Percentiles rank a stretch among this genome's conserved stretches.
These are phyloP conservation scores for Saturnispora dispora DNA, from an alignment of 805 yeast species.

Conservation along the genomic window DNA sequence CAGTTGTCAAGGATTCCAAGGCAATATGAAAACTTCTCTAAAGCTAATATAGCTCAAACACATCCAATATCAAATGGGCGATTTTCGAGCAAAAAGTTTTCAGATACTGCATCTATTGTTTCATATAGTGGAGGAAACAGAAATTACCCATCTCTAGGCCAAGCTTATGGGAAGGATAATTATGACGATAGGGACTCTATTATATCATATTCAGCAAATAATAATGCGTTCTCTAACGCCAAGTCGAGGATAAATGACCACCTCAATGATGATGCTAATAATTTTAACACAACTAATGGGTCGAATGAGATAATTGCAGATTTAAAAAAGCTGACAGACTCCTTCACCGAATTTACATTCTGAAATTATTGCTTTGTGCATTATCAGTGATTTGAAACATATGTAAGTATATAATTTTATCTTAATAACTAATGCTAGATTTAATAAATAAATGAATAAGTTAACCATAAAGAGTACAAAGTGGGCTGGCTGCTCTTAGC, in stretches of 20 bases:
- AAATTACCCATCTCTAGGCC: slow-evolving; percentile 2
- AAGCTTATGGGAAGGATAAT: slow-evolving; percentile 7
- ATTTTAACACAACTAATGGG: slow-evolving; percentile 6
- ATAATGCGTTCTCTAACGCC: neutral
- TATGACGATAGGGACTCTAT: slow-evolving; percentile 7
- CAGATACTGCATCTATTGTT: slow-evolving; percentile 32
- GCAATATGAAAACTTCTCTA: slow-evolving; percentile 6
- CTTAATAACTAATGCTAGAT: neutral
- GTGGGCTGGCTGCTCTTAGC: neutral
- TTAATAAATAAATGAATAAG: neutral
- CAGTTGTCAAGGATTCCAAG: slow-evolving; percentile 29
- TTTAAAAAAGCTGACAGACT: slow-evolving; percentile 30
- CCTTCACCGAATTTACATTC: slow-evolving; percentile 25
- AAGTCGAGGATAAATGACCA: slow-evolving; percentile 5
- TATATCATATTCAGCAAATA: slow-evolving; percentile 5
- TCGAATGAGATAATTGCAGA: slow-evolving; percentile 17
- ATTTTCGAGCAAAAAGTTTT: slow-evolving; percentile 18
- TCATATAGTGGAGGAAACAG: slow-evolving; percentile 27
- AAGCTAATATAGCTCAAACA: slow-evolving; percentile 4
- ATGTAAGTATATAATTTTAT: neutral
- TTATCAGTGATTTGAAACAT: neutral
- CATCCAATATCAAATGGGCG: slow-evolving; percentile 5
- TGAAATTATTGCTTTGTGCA: neutral
- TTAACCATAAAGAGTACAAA: neutral
- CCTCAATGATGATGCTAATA: neutral